phyloP scores from a whole-genome alignment of 129 eudicot species.

The Kitagawia praeruptora region DNA sequence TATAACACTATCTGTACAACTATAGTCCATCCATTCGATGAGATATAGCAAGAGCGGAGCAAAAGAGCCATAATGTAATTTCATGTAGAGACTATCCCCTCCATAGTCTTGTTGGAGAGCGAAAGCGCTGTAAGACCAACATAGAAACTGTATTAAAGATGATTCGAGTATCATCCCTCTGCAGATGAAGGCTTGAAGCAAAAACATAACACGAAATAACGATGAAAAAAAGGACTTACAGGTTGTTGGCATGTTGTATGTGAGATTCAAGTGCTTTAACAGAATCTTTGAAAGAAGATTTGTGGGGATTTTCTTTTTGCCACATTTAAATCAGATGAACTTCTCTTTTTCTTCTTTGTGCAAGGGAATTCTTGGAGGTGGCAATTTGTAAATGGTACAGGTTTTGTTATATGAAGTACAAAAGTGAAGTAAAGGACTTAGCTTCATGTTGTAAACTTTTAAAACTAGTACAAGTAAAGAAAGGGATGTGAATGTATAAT shows the following conservation, averaged over 20 bases:
- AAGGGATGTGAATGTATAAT: no score
- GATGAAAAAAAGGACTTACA: slow-evolving; percentile 21
- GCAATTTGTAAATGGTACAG: no score
- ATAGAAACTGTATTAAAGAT: not conserved
- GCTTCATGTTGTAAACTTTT: no score
- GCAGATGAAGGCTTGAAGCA: not conserved
- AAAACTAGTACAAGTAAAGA: no score
- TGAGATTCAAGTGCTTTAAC: slow-evolving; percentile 49
- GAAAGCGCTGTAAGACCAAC: slow-evolving; percentile 37
- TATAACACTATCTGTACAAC: no score
- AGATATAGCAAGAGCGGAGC: slow-evolving; percentile 43
- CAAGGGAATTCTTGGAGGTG: no score
- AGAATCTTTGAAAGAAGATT: slow-evolving; percentile 43
- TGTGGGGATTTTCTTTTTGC: no score
- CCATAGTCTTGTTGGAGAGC: slow-evolving; percentile 38
- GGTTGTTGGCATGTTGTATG: slow-evolving; percentile 48
- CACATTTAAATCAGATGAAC: slow-evolving; percentile 34
- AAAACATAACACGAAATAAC: not conserved
- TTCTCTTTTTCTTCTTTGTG: not conserved
- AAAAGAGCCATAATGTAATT: slow-evolving; percentile 42
- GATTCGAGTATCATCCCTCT: not conserved
- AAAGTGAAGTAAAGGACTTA: no score
- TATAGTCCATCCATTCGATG: slow-evolving; percentile 60
- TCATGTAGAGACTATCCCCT: slow-evolving; percentile 46
- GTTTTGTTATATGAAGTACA: no score